Conservation (phyloP, 352 stramenopile species). For the Aphanomyces invadans region DNA sequence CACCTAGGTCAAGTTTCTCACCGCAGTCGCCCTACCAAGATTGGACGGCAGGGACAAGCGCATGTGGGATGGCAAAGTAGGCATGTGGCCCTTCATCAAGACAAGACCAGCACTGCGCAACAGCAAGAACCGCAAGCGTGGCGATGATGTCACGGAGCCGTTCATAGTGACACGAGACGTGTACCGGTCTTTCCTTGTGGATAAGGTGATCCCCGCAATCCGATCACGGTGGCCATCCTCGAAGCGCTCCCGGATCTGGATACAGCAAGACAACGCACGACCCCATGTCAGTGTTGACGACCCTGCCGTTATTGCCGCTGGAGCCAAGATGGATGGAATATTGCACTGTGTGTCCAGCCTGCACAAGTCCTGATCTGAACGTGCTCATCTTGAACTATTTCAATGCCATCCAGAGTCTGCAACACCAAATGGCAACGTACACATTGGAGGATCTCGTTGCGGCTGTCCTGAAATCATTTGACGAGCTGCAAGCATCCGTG, state of each 20-base stretch:
- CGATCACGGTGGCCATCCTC: background rate
- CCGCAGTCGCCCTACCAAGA: background rate
- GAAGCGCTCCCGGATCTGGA: background rate
- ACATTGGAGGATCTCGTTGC: background rate
- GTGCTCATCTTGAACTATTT: background rate
- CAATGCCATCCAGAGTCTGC: background rate
- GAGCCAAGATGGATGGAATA: background rate
- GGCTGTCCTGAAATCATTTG: background rate
- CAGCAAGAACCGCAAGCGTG: slow-evolving; percentile 1
- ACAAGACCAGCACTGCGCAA: background rate
- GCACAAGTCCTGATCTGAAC: background rate
- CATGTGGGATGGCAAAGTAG: background rate
- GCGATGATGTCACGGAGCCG: background rate
- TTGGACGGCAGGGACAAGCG: background rate
- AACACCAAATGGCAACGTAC: background rate
- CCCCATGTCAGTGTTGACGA: background rate
- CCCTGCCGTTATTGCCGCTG: background rate
- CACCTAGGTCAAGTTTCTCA: slow-evolving; percentile 3
- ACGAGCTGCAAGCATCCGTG: background rate
- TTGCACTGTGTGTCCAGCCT: background rate
- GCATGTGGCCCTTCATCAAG: background rate
- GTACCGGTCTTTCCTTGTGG: background rate
- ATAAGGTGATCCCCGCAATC: background rate
- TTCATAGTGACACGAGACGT: background rate
- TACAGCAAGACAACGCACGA: background rate